These are phyloP conservation scores for Gossypium longicalyx DNA, from an alignment of 345 rosid species.

Conservation along the genomic window DNA sequence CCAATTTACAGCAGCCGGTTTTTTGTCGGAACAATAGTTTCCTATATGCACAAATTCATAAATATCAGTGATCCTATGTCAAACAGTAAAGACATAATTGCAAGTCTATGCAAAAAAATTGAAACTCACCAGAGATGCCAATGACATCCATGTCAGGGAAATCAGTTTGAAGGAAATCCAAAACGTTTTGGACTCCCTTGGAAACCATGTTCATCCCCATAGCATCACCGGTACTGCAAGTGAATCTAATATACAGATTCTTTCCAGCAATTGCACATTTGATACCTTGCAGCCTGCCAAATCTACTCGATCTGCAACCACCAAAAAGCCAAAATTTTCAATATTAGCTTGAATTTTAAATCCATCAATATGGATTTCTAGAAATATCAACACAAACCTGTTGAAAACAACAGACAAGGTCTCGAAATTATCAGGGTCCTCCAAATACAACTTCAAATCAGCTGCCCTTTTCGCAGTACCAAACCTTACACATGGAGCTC, in stretches of 20 bases:
- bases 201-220: slow-evolving; percentile 90
- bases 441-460: slow-evolving; percentile 55
- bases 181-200: slow-evolving; percentile 67
- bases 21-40: slow-evolving; percentile 68
- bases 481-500: slow-evolving; percentile 67
- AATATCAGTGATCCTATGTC: background rate
- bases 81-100: background rate
- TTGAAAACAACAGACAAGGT: slow-evolving; percentile 42
- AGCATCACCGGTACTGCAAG: slow-evolving; percentile 66
- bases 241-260: slow-evolving; percentile 55
- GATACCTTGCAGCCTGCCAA: slow-evolving; percentile 50
- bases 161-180: slow-evolving; percentile 56
- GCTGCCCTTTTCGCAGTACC: slow-evolving; percentile 47
- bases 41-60: slow-evolving; percentile 32
- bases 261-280: slow-evolving; percentile 62
- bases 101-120: background rate
- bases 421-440: slow-evolving; percentile 50
- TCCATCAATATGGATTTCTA: background rate
- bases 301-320: slow-evolving; percentile 53
- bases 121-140: slow-evolving; percentile 53
- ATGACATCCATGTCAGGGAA: slow-evolving; percentile 71
- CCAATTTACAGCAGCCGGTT: slow-evolving; percentile 75
- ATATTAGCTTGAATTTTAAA: background rate
- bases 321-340: background rate
- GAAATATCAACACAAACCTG: slow-evolving; percentile 23